Evolutionary conservation across 345 rosid species (phyloP), one percentile per base, ranked within the genome.

Genomic region (Hirschfeldia incana): DNA sequence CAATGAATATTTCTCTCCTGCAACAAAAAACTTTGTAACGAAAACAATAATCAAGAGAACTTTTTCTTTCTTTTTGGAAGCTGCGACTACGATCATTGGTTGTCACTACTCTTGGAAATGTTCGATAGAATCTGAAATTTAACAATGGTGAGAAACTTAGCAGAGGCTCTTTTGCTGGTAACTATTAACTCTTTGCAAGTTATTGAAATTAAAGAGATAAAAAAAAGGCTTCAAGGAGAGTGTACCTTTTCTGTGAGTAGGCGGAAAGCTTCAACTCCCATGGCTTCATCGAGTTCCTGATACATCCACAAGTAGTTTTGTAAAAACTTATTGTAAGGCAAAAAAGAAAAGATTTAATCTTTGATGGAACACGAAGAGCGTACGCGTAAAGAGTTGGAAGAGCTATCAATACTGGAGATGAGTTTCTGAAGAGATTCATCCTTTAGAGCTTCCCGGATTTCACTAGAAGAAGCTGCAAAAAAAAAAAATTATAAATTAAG

Each of bases 391-490:
- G 84, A 70, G 70, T 81, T 72, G 16, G 77, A 6, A 29, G 84
- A 81, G 46, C 39, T 59, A 76, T 81, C 81, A 36, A 81, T 72
- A 65, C 11, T 66, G 58, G 10, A 70, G 55, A 81, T 81, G 73
- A 81, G 84, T 60, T 76, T 81, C 65, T 66, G 80, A 46, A 81
- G 80, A n/a, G 69, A 21, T 81, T 76, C 70, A 34, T 76, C 74
- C 59, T 76, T 81, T 29, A 81, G 74, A 66, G 84, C 84, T 60
- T 76, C 74, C 42, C 49, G 65, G 58, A 81, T 66, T 76, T 72
- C 84, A 46, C 66, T 72, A 58, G 59, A 81, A 58, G 81, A 76
- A 71, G 81, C 84, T 81, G 77, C 49, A n/a, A n/a, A n/a, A 81
- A 71, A 33, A 58, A 46, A 58, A 17, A 37, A 76, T 58, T 46